These are phyloP conservation scores for Lactarius akahatsu DNA, from an alignment of 768 basidiomycete genomes.

Conservation along the genomic window DNA sequence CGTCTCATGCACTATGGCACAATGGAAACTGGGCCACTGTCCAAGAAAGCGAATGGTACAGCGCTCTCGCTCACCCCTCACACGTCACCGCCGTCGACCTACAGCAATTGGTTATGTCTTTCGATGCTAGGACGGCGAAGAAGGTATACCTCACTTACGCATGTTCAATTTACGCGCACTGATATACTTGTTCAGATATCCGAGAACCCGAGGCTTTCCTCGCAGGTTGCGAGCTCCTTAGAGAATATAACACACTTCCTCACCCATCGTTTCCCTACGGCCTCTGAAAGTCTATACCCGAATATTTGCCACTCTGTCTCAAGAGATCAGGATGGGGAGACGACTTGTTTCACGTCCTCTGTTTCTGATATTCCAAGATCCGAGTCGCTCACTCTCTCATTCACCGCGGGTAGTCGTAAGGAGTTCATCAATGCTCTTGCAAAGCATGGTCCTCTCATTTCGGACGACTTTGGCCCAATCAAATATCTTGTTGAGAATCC, in stretches of 20 bases:
- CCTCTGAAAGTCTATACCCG: conserved; percentile 49
- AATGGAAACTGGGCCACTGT: conserved; percentile 64
- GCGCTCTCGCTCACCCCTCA: conserved; percentile 36
- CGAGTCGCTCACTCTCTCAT: conserved; percentile 50
- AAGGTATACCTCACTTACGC: conserved; percentile 33
- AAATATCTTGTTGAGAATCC: conserved; percentile 52
- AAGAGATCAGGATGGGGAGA: conserved; percentile 26
- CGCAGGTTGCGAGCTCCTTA: conserved; percentile 46
- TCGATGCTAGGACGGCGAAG: conserved; percentile 43
- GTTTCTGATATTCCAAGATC: conserved; percentile 39
- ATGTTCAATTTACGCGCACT: not conserved
- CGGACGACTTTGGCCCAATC: conserved; percentile 42
- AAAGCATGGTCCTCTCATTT: conserved; percentile 34
- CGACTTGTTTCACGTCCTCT: conserved; percentile 44
- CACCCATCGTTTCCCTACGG: conserved; percentile 41
- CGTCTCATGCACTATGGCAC: conserved; percentile 55
- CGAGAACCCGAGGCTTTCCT: conserved; percentile 27
- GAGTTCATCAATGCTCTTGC: conserved; percentile 48
- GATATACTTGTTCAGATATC: conserved; percentile 15
- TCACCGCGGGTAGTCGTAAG: conserved; percentile 49
- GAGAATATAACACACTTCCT: conserved; percentile 53
- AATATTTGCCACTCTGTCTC: conserved; percentile 48
- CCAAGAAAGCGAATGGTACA: conserved; percentile 52
- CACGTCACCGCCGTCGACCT: conserved; percentile 53
- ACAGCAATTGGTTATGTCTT: conserved; percentile 69